Base-by-base conservation (phyloP, 2,329 filamentous ascomycete species). In the Epichloe typhina region DNA sequence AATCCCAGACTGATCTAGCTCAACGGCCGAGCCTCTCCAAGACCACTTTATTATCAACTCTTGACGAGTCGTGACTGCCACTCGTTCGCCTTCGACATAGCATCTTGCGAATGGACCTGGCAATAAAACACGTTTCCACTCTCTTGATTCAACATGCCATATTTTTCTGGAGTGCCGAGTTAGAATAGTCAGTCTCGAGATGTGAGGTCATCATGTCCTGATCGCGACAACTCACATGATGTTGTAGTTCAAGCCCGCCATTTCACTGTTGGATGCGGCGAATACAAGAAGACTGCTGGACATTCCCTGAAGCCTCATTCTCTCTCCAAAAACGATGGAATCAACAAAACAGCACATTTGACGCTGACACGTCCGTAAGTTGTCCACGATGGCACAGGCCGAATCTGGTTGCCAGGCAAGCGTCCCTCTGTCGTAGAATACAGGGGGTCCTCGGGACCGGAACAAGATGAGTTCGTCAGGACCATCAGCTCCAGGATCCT, bases 351-450 rank as follows among this genome's bases (percentile, higher is more conserved):
- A 50, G 38, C 62, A 58, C 6, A 57, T 46, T 2, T 50, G 51
- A 11, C 63, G 59, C 9, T 52, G 46, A 5, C 52, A 46, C 0
- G 54, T 55, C 4, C 43, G 33, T 2, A 64, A 39, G 31, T 65
- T 55, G 17, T 63, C 61, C 2, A 66, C 36, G 4, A 64, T 53
- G 3, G 61, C 53, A 38, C 19, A 55, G 33, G 4, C 52, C 40
- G 36, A 49, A 37, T 13, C 44, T 12, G 57, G 55, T 40, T 64
- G 58, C 63, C 63, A 66, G 0, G 55, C 61, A 11, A 66, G 41
- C 47, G 61, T 57, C 5, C 55, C 55, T 7, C 55, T 49, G 6
- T 54, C 51, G n/a, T 64, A 65, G 12, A 56, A 50, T 1, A 59
- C 52, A 5, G 46, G 54, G 6, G 54, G 35, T 12, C 50, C 46